These are phyloP conservation scores for Moniliophthora roreri DNA, from an alignment of 1,284 basidiomycete species.

Conservation along the genomic window DNA sequence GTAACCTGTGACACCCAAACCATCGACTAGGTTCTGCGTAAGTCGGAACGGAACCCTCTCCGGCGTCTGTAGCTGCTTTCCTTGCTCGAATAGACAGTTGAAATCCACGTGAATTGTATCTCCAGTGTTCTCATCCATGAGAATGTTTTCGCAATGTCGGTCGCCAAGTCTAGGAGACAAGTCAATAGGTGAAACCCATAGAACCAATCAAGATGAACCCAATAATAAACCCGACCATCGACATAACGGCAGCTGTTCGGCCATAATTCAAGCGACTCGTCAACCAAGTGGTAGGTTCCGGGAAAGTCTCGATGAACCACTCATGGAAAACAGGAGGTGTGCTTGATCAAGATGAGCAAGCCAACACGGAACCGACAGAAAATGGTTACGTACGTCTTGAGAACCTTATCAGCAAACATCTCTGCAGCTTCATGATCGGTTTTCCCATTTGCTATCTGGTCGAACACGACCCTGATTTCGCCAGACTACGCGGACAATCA, in stretches of 20 bases:
- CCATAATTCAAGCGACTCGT: constrained; percentile 85
- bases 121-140: constrained; percentile 87
- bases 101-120: constrained; percentile 98
- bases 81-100: constrained; percentile 98
- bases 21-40: constrained; percentile 94
- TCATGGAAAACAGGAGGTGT: constrained; percentile 92
- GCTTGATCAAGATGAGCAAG: constrained; percentile 34
- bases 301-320: constrained; percentile 97
- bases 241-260: constrained; percentile 95
- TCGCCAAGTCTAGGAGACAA: constrained; percentile 81
- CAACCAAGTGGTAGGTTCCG: constrained; percentile 95
- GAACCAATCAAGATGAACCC: constrained; percentile 60
- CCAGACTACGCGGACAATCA: not conserved
- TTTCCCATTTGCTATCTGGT: not conserved
- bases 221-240: constrained; percentile 97
- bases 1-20: constrained; percentile 90
- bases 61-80: constrained; percentile 85
- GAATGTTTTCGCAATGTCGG: constrained; percentile 95
- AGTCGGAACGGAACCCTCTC: constrained; percentile 96
- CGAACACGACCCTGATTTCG: not conserved
- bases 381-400: constrained; percentile 49
- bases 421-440: not conserved
- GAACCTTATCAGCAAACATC: constrained; percentile 61
- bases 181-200: not conserved
- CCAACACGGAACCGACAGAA: not conserved